phyloP scores from a whole-genome alignment of 2,329 filamentous ascomycete species.

The Seiridium cupressi region DNA sequence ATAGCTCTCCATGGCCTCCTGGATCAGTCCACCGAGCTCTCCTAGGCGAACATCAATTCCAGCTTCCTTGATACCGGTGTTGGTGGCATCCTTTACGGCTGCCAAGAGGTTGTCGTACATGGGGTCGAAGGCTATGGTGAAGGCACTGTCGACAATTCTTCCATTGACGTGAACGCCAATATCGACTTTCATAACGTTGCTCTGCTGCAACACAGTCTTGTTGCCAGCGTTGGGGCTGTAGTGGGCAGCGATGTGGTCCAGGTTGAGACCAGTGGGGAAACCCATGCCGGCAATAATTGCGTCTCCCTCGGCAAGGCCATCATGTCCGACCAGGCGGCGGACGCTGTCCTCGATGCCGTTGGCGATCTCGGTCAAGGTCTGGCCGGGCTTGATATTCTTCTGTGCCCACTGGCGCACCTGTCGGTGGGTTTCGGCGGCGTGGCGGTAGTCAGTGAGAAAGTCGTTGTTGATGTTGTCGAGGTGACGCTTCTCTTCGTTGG shows the following conservation, averaged over 20 bases:
- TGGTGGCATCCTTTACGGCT: conserved; percentile 73
- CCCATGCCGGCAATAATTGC: conserved; percentile 78
- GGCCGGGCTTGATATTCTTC: conserved; percentile 77
- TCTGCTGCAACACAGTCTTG: conserved; percentile 67
- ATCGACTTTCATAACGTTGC: conserved; percentile 81
- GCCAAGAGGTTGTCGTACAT: conserved; percentile 72
- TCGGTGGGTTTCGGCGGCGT: conserved; percentile 85
- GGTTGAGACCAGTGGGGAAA: conserved; percentile 79
- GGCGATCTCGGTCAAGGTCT: conserved; percentile 77
- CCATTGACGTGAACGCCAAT: conserved; percentile 81
- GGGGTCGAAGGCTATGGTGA: conserved; percentile 74
- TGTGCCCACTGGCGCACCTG: conserved; percentile 84
- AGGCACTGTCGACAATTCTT: conserved; percentile 77
- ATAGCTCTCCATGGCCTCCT: conserved; percentile 92
- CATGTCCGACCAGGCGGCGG: conserved; percentile 72
- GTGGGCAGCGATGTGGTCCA: conserved; percentile 84
- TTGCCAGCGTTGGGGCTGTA: conserved; percentile 87
- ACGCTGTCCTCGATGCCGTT: conserved; percentile 86
- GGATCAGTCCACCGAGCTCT: conserved; percentile 80
- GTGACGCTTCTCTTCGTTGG: conserved; percentile 80
- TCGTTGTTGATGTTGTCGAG: conserved; percentile 78
- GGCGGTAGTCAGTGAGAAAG: conserved; percentile 77
- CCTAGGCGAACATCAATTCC: conserved; percentile 89
- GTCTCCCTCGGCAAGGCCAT: conserved; percentile 75
- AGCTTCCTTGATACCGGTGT: conserved; percentile 85